Evolutionary conservation across 345 rosid genomes (phyloP), one percentile per base, ranked within the genome.

Genomic region (Populus tremula): DNA sequence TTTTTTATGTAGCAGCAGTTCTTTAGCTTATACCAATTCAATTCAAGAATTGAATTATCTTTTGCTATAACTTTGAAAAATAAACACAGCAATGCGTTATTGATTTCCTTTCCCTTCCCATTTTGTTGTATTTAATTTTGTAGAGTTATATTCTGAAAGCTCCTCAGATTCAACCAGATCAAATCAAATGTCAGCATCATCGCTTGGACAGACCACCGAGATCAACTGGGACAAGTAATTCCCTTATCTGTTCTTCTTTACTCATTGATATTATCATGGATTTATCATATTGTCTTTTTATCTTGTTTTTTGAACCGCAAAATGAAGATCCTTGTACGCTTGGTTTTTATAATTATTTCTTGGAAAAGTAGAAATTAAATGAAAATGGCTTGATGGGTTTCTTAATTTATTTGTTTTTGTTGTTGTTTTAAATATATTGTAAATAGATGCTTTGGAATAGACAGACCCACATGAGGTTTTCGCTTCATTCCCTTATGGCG

Each of bases 141-240:
- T 41, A 2, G 47, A 41, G 47, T 41, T 41, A 2, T 25, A 50
- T 74, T 74, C 70, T 5, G 10, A 1, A 27, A 47, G 16, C 53
- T 47, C 53, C 53, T 47, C 16, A 47, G 0, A 47, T 47, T 47
- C 18, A 47, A 59, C n/a, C 63, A 59, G 10, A 59, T 59, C 63
- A 59, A n/a, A 59, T 23, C 29, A 59, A 85, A 73, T 90, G 96
- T 87, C 81, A 62, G 81, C 92, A 72, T 74, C 94, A 2, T 81
- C 94, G 4, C 79, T 91, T 76, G 95, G 89, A 43, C 95, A 86
- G 80, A 89, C 96, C 77, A 89, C 96, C 77, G 98, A 95, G 93
- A 95, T 93, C 74, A 92, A 95, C 78, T 93, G 99, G 99, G 99
- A 95, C 84, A 93, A 95, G 99, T 93, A 20, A 86, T 59, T 23